Evolutionary conservation across 176 grass and related monocot species (phyloP).

Genomic region (Elaeis guineensis): DNA sequence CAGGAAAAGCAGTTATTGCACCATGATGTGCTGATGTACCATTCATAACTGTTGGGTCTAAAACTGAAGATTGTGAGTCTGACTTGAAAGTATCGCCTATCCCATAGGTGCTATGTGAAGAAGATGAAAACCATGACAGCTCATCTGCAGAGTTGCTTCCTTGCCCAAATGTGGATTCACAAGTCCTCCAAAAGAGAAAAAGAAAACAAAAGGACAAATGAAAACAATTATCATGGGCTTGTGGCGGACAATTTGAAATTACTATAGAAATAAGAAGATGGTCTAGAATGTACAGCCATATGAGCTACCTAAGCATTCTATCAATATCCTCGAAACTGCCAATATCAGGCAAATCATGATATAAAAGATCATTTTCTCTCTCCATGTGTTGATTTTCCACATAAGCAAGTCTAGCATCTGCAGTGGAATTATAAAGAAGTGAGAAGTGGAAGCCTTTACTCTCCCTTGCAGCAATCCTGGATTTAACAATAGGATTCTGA

Average conservation of each 20-base stretch:
- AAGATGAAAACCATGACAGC: slow-evolving; percentile 3
- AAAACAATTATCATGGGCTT: background rate
- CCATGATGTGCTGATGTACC: slow-evolving; percentile 1
- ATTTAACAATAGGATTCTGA: background rate
- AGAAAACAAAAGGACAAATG: background rate
- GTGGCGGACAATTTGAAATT: background rate
- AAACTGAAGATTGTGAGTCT: slow-evolving; percentile 4
- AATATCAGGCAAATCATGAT: slow-evolving; percentile 35
- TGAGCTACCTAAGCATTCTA: slow-evolving; percentile 21
- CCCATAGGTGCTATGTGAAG: slow-evolving; percentile 12
- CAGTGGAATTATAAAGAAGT: slow-evolving; percentile 3
- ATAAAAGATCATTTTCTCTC: slow-evolving; percentile 17
- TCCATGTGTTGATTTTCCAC: slow-evolving; percentile 10
- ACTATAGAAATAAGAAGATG: background rate
- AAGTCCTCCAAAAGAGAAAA: slow-evolving; percentile 30
- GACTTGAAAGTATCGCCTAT: slow-evolving; percentile 7
- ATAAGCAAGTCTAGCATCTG: background rate
- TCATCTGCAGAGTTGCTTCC: slow-evolving; percentile 30
- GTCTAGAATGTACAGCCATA: slow-evolving; percentile 10
- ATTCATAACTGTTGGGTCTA: background rate
- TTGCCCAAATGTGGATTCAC: slow-evolving; percentile 26
- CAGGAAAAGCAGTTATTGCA: background rate
- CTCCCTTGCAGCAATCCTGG: background rate
- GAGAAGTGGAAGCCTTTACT: background rate
- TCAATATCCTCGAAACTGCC: slow-evolving; percentile 31